Base-by-base conservation (phyloP, 495 filamentous ascomycete species). In the Elaphomyces granulatus region DNA sequence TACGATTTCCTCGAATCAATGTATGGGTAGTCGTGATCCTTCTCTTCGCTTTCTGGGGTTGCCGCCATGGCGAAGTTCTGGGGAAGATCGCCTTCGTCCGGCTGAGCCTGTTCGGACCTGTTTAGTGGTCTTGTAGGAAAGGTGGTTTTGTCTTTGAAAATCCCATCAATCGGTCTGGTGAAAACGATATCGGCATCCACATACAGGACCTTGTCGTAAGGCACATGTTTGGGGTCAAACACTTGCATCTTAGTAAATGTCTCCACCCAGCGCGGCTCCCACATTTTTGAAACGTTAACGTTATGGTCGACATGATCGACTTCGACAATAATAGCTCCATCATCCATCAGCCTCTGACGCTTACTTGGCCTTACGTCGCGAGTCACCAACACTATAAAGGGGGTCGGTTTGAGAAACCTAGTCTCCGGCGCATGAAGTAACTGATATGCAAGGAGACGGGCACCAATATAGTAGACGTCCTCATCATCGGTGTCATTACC, bases 401-500 rank as follows among this genome's bases (percentile, higher is more conserved):
- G 56, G 23, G 39, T 32, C 10, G 28, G 28, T 6, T 26, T 23
- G 16, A 43, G 52, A 28, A 51, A 43, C 30, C 44, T 46, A 9
- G 61, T 60, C 20, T 45, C 47, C 4, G 55, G 49, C 35, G 56
- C 56, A 38, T 71, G 64, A 2, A 69, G 49, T 28, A 71, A 50
- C 43, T 70, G 66, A 45, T 70, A 68, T 21, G 53, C 49, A 3
- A 70, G 48, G 6, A 63, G 51, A 4, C 68, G 61, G 3, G 60
- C 52, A 17, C 53, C 52, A 41, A 56, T 37, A 40, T 56, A 66
- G 45, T 70, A 64, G 19, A 43, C 44, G 37, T 69, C 59, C n/a
- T n/a, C n/a, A n/a, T n/a, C n/a, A n/a, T n/a, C 15, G 43, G 43
- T 16, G 54, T 58, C 12, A 40, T 40, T 40, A 56, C 49, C 0